These are phyloP conservation scores for Lithospermum erythrorhizon DNA, from an alignment of 257 asterid species.

Conservation along the genomic window DNA sequence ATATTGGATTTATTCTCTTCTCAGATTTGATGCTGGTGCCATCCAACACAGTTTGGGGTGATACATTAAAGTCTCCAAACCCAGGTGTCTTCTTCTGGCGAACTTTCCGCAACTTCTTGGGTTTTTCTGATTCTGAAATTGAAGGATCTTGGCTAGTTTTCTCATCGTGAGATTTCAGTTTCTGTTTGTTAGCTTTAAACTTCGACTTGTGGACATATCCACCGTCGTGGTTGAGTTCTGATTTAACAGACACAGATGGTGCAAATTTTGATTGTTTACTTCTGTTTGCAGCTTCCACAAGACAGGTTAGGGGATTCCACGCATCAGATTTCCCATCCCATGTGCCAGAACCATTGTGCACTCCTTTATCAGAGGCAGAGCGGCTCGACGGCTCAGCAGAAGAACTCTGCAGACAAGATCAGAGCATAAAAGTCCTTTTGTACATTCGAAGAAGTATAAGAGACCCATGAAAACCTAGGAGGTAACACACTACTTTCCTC, in stretches of 20 bases:
- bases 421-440: conserved; percentile 7
- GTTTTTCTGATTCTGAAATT: conserved; percentile 52
- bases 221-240: conserved; percentile 50
- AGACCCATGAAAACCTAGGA: not conserved
- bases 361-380: conserved; percentile 34
- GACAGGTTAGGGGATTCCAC: conserved; percentile 90
- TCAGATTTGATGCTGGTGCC: conserved; percentile 41
- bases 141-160: conserved; percentile 36
- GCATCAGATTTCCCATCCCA: conserved; percentile 80
- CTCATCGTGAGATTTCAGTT: conserved; percentile 49
- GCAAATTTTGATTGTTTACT: conserved; percentile 64
- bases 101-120: conserved; percentile 53
- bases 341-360: conserved; percentile 36
- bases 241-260: conserved; percentile 49
- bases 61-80: conserved; percentile 44
- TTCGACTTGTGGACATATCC: conserved; percentile 46
- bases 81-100: conserved; percentile 56
- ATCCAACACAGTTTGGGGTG: conserved; percentile 71
- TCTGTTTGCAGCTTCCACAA: conserved; percentile 95
- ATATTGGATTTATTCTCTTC: conserved; percentile 54
- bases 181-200: conserved; percentile 50
- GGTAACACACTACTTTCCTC: conserved; percentile 8
- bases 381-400: conserved; percentile 47
- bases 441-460: not conserved
- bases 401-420: conserved; percentile 42